Evolutionary conservation across 2,329 filamentous ascomycete species (phyloP), one percentile per base, ranked within the genome.

Genomic region (Ophiostoma himal-ulmi): DNA sequence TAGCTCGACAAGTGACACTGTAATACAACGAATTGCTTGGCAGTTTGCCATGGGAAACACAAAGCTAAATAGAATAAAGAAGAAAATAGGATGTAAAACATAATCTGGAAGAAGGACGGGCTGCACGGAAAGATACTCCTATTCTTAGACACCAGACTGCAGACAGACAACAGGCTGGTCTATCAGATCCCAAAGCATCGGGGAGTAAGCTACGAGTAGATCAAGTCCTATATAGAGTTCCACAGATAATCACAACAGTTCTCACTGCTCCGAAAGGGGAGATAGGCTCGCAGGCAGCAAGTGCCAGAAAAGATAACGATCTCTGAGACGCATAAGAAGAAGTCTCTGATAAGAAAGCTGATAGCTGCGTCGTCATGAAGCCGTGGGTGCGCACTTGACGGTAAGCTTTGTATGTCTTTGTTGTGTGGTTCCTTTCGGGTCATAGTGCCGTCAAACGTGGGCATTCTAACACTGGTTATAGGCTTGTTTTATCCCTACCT

Each of bases 221-320:
- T 60, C 54, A 62, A 62, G 57, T 62, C 57, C 57, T 62, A 62
- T 20, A 34, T 62, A 64, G 34, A 64, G 34, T 64, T 36, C 60
- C 60, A 64, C 60, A 37, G 30, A 39, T 20, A 26, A 39, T 64
- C n/a, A 62, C 30, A 34, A 36, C 57, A 62, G n/a, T 34, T 64
- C 60, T 64, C 60, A 64, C 60, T 64, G 11, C 34, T 36, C 60
- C 60, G 30, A 64, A 37, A 57, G n/a, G 52, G 52, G 52, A 57
- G 22, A 57, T 26, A 57, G 52, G 22, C 44, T 48, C 5, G 14
- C 44, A 48, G 44, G 44, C 44, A 48, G 44, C 8, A 57, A 57
- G 26, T 57, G 52, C 17, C 44, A 48, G 5, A 5, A 57, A 57
- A 57, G 52, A 57, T 57, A 57, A 57, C 52, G n/a, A 57, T 13